A percentile compares a stretch with the other conserved stretches of the same genome.
phyloP scores from a whole-genome alignment of 768 basidiomycete species.

The Grammothele lineata region DNA sequence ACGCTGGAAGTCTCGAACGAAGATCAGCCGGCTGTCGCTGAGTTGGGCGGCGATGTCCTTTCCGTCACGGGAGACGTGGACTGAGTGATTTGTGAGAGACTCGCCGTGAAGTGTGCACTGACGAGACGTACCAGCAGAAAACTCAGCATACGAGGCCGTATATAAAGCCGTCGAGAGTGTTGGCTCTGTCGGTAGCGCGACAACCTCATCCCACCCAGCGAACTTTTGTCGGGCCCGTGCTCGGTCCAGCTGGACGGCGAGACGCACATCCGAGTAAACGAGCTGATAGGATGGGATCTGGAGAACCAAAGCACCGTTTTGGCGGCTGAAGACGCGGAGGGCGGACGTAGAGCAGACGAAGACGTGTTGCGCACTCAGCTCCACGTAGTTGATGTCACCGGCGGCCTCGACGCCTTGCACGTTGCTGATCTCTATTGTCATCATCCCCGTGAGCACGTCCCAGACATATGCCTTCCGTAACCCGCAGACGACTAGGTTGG shows the following conservation, averaged over 20 bases:
- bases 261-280: constrained; percentile 1
- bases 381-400: constrained; percentile 57
- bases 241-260: neutral
- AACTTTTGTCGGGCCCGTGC: neutral
- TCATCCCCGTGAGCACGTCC: constrained; percentile 50
- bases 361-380: constrained; percentile 52
- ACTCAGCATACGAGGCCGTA: constrained; percentile 12
- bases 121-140: constrained; percentile 4
- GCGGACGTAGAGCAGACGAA: constrained; percentile 51
- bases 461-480: constrained; percentile 48
- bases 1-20: constrained; percentile 34
- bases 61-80: constrained; percentile 35
- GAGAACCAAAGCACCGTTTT: constrained; percentile 40
- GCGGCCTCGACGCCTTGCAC: constrained; percentile 30
- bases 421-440: constrained; percentile 45
- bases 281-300: constrained; percentile 22
- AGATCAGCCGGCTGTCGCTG: constrained; percentile 19
- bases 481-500: constrained; percentile 52
- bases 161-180: constrained; percentile 5
- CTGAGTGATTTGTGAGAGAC: constrained; percentile 9
- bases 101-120: neutral
- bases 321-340: constrained; percentile 53
- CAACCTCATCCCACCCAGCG: neutral
- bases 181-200: constrained; percentile 3
- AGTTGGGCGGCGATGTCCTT: constrained; percentile 29